These are phyloP conservation scores for Oidiodendron maius DNA, from an alignment of 495 filamentous ascomycete genomes.

Conservation along the genomic window DNA sequence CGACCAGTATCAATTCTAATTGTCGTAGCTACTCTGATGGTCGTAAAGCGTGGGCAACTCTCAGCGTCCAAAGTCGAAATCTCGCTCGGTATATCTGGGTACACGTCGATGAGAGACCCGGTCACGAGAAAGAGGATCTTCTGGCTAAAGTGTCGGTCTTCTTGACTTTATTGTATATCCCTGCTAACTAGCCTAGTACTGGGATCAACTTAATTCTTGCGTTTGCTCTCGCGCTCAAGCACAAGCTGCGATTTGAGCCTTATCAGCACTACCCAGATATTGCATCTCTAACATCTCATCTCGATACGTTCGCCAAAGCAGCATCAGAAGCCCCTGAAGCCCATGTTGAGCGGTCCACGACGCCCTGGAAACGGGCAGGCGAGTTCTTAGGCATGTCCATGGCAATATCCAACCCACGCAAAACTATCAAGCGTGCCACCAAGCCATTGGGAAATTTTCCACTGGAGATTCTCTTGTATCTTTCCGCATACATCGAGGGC, in stretches of 20 bases:
- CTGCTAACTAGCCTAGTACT: slow-evolving; percentile 25
- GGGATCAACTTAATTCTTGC: slow-evolving; percentile 78
- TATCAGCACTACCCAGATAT: slow-evolving; percentile 72
- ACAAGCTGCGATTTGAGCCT: slow-evolving; percentile 84
- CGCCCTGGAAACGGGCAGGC: slow-evolving; percentile 53
- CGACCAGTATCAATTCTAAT: slow-evolving; percentile 17
- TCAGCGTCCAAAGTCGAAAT: slow-evolving; percentile 66
- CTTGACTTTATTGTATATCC: not conserved
- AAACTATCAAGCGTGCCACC: slow-evolving; percentile 59
- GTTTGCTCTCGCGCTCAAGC: slow-evolving; percentile 71
- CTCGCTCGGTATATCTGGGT: slow-evolving; percentile 78
- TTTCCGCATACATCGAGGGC: slow-evolving; percentile 60
- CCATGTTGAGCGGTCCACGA: slow-evolving; percentile 34
- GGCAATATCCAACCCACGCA: slow-evolving; percentile 66
- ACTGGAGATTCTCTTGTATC: slow-evolving; percentile 68
- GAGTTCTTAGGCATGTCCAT: slow-evolving; percentile 68
- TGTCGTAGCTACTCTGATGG: slow-evolving; percentile 54
- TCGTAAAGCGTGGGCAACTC: slow-evolving; percentile 68
- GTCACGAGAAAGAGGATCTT: slow-evolving; percentile 58
- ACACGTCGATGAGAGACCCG: slow-evolving; percentile 61
- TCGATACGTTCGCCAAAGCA: slow-evolving; percentile 64
- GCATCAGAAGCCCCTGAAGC: slow-evolving; percentile 48
- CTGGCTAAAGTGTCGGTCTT: slow-evolving; percentile 49
- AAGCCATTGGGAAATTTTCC: slow-evolving; percentile 68
- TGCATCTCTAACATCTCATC: slow-evolving; percentile 47